These are phyloP conservation scores for Suillus lakei DNA, from an alignment of 768 basidiomycete genomes.

Conservation along the genomic window DNA sequence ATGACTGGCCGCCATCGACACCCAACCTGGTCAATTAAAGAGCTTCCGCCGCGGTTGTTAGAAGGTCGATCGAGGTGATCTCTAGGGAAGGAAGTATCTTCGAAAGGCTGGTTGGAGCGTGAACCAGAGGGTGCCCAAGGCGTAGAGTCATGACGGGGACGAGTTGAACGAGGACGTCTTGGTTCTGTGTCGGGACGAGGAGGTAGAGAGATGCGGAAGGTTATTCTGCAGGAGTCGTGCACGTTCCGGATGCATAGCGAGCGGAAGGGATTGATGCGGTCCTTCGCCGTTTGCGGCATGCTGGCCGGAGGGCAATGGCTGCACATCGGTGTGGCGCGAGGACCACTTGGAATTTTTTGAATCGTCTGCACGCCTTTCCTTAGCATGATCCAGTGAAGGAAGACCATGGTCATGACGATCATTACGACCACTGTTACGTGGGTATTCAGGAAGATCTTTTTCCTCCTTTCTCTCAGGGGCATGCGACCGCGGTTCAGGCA, in stretches of 20 bases:
- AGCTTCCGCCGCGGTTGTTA: slow-evolving; percentile 36
- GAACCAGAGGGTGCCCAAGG: background rate
- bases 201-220: slow-evolving; percentile 19
- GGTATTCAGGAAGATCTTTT: background rate
- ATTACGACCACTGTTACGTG: background rate
- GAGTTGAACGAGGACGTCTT: slow-evolving; percentile 17
- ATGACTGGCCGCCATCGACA: slow-evolving; percentile 22
- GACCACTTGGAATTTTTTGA: background rate
- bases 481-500: background rate
- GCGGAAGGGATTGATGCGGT: slow-evolving; percentile 14
- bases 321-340: background rate
- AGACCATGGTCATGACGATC: background rate
- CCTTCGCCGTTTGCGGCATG: background rate
- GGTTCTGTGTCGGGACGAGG: slow-evolving; percentile 29
- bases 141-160: background rate
- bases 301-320: background rate
- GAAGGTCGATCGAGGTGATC: slow-evolving; percentile 10
- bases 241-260: slow-evolving; percentile 35
- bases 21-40: slow-evolving; percentile 45
- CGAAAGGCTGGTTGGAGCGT: background rate
- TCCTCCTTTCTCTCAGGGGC: no score
- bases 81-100: background rate
- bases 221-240: slow-evolving; percentile 35
- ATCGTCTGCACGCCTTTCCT: background rate
- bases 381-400: background rate